Evolutionary conservation across 2,329 filamentous ascomycete species (phyloP), one percentile per base, ranked within the genome.

Genomic region (Alternaria viburni): DNA sequence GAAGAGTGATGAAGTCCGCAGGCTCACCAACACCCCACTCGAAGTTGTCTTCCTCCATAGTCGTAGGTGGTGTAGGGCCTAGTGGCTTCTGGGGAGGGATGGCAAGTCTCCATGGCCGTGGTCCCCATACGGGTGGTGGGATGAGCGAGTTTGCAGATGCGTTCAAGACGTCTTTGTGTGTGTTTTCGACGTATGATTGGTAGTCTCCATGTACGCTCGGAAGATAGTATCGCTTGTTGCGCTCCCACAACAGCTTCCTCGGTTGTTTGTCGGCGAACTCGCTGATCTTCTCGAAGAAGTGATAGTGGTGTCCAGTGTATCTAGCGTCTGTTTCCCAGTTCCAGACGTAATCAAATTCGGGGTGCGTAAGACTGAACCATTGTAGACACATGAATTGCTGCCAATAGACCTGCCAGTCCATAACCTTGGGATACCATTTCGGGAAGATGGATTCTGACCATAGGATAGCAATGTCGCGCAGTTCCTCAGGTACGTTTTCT

Each of bases 1-100:
- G 96, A 65, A 98, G 89, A 0, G 93, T 93, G 75, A 98, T 95
- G 69, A 96, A 87, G 78, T 98, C 95, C 11, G 95, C 93, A 62
- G 96, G 91, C 79, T 97, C 95, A 57, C 88, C 92, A 1, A 96
- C 91, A 30, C 95, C 95, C 94, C 95, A 97, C 54, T 85, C 80
- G 77, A 94, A 93, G 68, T 90, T 87, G 75, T 97, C 93, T 65
- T 91, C 90, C 54, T 95, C 92, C 71, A 92, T 90, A 1, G 84
- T 84, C 0, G 86, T 90, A 1, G 91, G 91, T 1, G 93, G 93
- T 15, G 83, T 82, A 1, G 91, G 90, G 63, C 96, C 93, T n/a
- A 90, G 86, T 8, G 93, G 90, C 81, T 90, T 90, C 76, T 97
- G 93, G 2, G 88, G 82, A 59, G 91, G 86, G 9, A 74, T 59